Evolutionary conservation across 345 rosid species (phyloP).

Genomic region (Citropsis articulata): DNA sequence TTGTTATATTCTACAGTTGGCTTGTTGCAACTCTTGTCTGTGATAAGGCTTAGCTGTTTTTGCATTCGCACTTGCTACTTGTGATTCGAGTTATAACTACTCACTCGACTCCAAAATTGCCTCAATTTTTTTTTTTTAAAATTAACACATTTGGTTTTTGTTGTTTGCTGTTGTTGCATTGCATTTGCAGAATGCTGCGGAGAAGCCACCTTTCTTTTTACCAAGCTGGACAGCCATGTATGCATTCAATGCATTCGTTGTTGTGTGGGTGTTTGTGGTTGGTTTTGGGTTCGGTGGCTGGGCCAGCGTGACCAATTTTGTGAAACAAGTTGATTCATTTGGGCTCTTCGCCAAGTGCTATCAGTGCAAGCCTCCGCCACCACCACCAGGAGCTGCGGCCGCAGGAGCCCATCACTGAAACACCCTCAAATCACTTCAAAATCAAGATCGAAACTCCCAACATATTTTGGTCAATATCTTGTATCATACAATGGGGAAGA

Average conservation of each 20-base stretch:
- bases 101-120: not conserved
- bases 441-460: not conserved
- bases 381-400: conserved; percentile 32
- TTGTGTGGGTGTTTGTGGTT: conserved; percentile 75
- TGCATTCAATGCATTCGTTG: conserved; percentile 65
- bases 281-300: conserved; percentile 99
- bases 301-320: conserved; percentile 95
- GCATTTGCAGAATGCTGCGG: conserved; percentile 78
- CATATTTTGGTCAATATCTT: conserved; percentile 33
- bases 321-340: conserved; percentile 78
- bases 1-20: conserved; percentile 43
- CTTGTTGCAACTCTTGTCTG: conserved; percentile 10
- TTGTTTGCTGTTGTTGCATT: not conserved
- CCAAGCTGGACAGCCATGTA: conserved; percentile 96
- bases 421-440: not conserved
- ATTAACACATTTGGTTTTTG: not conserved
- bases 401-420: conserved; percentile 40
- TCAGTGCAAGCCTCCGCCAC: conserved; percentile 78
- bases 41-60: conserved; percentile 36
- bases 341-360: conserved; percentile 98
- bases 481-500: conserved; percentile 50
- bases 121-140: too few relatives aligned
- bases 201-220: conserved; percentile 80
- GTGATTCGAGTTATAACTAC: not conserved
- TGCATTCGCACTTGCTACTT: not conserved